phyloP scores from a whole-genome alignment of 345 rosid species.

The Eucalyptus pauciflora region DNA sequence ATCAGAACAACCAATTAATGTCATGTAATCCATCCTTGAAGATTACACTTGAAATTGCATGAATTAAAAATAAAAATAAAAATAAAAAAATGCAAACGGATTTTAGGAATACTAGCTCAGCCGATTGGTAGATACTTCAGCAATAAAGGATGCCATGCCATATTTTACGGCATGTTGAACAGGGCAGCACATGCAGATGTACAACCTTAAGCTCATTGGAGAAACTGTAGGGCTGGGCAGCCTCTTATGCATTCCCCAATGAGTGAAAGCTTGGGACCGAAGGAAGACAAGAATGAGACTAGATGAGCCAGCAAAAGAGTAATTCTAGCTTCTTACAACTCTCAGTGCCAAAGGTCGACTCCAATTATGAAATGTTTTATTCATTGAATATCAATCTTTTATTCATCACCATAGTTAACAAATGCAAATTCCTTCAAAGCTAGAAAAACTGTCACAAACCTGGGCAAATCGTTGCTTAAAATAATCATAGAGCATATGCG shows the following conservation, averaged over 20 bases:
- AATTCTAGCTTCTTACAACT: neutral
- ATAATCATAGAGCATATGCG: slow-evolving; percentile 93
- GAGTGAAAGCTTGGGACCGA: neutral
- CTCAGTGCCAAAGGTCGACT: neutral
- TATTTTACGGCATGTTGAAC: neutral
- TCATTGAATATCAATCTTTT: neutral
- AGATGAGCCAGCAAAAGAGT: neutral
- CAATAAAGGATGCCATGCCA: neutral
- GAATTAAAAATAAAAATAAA: neutral
- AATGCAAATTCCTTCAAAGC: neutral
- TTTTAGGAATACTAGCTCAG: neutral
- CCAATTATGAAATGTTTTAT: neutral
- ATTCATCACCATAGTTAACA: neutral
- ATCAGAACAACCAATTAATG: neutral
- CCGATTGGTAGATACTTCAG: neutral
- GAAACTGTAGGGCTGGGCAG: neutral
- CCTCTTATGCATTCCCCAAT: neutral
- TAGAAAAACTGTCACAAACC: slow-evolving; percentile 23
- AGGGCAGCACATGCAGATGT: neutral
- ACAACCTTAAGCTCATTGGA: neutral
- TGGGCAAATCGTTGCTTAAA: slow-evolving; percentile 99
- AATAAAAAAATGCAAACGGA: neutral
- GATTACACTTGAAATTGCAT: neutral
- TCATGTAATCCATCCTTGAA: neutral
- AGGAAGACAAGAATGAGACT: neutral